Percentiles rank a stretch among this genome's conserved stretches.
Conservation (phyloP, 2,329 filamentous ascomycete genomes). For the Blastomyces gilchristii region DNA sequence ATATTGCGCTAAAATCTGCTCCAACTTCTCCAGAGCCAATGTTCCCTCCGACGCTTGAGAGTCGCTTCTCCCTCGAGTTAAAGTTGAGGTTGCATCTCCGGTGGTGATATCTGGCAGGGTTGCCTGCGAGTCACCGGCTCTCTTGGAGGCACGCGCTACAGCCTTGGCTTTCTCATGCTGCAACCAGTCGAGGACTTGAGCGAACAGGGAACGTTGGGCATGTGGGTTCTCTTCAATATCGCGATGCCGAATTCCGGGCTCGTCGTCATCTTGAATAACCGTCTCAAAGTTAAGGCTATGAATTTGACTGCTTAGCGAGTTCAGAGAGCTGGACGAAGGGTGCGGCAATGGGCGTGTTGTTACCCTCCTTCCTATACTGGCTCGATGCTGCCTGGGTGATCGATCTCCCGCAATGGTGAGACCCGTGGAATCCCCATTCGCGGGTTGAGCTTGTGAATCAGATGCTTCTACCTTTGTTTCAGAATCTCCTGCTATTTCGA, state of each 20-base stretch:
- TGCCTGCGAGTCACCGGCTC: constrained; percentile 35
- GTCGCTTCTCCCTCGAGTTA: constrained; percentile 32
- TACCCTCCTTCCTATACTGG: constrained; percentile 18
- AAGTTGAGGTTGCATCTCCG: constrained; percentile 18
- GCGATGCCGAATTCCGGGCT: neutral
- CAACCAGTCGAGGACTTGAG: constrained; percentile 74
- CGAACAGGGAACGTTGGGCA: constrained; percentile 42
- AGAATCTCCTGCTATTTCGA: neutral
- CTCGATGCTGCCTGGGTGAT: constrained; percentile 15
- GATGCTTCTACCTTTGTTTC: neutral
- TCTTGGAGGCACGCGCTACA: constrained; percentile 36
- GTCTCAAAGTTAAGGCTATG: constrained; percentile 15
- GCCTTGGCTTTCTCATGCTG: constrained; percentile 65
- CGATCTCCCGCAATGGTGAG: neutral
- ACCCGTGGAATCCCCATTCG: neutral
- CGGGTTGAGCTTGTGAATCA: neutral
- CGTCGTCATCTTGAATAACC: constrained; percentile 8
- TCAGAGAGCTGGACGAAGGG: constrained; percentile 16
- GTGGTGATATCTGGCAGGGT: constrained; percentile 23
- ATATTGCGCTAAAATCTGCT: constrained; percentile 52
- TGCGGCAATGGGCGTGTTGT: constrained; percentile 17
- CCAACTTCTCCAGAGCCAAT: constrained; percentile 67
- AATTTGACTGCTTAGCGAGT: constrained; percentile 18
- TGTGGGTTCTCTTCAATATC: constrained; percentile 9
- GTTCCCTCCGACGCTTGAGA: constrained; percentile 59